Evolutionary conservation across 768 basidiomycete genomes (phyloP).

Genomic region (Lepiota brunneoincarnata): DNA sequence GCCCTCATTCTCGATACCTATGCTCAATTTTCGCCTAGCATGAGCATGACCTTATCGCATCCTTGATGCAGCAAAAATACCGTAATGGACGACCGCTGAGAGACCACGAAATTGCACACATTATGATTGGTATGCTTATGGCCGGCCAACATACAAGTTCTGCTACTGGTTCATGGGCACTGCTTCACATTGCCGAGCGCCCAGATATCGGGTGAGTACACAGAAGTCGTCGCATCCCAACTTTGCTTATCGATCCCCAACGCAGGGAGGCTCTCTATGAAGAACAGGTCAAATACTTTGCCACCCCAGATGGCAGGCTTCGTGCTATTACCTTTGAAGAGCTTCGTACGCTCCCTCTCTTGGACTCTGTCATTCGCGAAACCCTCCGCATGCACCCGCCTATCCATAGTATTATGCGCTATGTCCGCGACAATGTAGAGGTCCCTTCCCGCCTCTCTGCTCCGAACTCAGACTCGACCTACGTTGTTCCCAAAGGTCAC

Average conservation of each 20-base stretch:
- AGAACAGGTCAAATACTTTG: conserved; percentile 85
- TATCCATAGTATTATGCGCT: conserved; percentile 93
- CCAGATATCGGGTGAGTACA: conserved; percentile 68
- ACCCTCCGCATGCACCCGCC: conserved; percentile 94
- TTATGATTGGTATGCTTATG: conserved; percentile 99
- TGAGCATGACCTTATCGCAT: conserved; percentile 90
- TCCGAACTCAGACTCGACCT: conserved; percentile 68
- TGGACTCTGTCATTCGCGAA: conserved; percentile 91
- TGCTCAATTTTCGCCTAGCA: no score
- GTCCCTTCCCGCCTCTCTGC: conserved; percentile 80
- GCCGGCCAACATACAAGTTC: conserved; percentile 99
- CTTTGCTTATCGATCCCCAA: conserved; percentile 7
- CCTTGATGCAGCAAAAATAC: conserved; percentile 82
- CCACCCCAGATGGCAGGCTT: conserved; percentile 76
- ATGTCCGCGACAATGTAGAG: conserved; percentile 81
- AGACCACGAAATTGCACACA: conserved; percentile 94
- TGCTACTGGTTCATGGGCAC: conserved; percentile 85
- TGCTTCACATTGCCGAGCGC: conserved; percentile 82
- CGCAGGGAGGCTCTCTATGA: conserved; percentile 77
- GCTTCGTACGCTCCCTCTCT: conserved; percentile 74
- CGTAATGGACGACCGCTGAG: conserved; percentile 72
- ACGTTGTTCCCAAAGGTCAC: conserved; percentile 87
- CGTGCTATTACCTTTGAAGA: conserved; percentile 84
- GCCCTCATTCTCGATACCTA: conserved; percentile 13
- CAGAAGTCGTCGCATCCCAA: neutral